A percentile compares a stretch with the other conserved stretches of the same genome.
These are phyloP conservation scores for Metarhizium sp. DNA, from an alignment of 2,329 filamentous ascomycete species.

Conservation along the genomic window DNA sequence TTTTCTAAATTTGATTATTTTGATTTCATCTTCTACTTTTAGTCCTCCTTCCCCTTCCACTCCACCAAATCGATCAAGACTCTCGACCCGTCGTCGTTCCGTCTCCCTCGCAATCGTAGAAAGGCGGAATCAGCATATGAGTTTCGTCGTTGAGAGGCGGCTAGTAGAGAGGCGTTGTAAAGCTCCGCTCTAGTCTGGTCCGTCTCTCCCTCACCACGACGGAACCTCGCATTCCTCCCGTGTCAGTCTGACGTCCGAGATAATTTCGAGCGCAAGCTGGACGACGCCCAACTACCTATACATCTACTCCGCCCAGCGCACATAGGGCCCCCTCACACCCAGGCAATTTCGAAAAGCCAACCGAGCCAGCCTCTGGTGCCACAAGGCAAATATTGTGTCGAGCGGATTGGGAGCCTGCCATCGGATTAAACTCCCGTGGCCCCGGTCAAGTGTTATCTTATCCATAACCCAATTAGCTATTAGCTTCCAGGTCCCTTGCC, in stretches of 20 bases:
- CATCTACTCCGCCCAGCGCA: not conserved
- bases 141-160: not conserved
- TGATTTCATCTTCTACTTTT: not conserved
- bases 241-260: not conserved
- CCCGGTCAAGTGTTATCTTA: slow-evolving; percentile 1
- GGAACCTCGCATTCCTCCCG: not conserved
- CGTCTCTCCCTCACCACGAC: not conserved
- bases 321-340: not conserved
- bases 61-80: not conserved
- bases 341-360: not conserved
- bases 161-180: not conserved
- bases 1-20: not conserved
- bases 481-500: not conserved
- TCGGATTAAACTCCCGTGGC: not conserved
- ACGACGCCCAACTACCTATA: not conserved
- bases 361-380: not conserved
- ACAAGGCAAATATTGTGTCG: not conserved
- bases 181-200: not conserved
- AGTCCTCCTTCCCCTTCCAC: not conserved
- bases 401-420: not conserved
- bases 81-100: not conserved
- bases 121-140: not conserved
- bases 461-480: not conserved
- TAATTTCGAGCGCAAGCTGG: not conserved
- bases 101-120: not conserved